These are phyloP conservation scores for Fonsecaea monophora DNA, from an alignment of 2,329 filamentous ascomycete species.

Conservation along the genomic window DNA sequence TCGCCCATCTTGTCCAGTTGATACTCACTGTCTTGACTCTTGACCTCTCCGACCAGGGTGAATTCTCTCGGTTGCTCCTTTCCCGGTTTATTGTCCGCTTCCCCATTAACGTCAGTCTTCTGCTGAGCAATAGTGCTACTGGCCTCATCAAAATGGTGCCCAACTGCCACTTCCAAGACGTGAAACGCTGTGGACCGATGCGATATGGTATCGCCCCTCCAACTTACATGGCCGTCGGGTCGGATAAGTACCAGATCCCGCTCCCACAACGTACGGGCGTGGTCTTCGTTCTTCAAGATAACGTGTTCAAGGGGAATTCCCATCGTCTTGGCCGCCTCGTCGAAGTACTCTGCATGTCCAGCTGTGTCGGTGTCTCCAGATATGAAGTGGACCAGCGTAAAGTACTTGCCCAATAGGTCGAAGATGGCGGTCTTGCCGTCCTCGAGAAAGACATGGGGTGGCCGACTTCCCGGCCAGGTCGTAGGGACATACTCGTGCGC, in stretches of 20 bases:
- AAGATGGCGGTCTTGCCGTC: constrained; percentile 40
- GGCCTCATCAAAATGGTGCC: neutral
- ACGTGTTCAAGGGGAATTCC: constrained; percentile 35
- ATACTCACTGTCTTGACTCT: constrained; percentile 9
- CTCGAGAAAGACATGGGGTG: constrained; percentile 44
- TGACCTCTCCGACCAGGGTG: neutral
- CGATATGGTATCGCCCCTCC: constrained; percentile 28
- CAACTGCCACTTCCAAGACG: constrained; percentile 1
- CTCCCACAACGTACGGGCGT: constrained; percentile 39
- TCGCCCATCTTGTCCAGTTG: constrained; percentile 11
- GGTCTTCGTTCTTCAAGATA: constrained; percentile 28
- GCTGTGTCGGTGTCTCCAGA: neutral
- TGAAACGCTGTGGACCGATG: neutral
- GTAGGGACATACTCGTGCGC: constrained; percentile 39
- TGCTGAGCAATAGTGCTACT: neutral
- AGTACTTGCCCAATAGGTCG: constrained; percentile 38
- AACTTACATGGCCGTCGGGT: constrained; percentile 42
- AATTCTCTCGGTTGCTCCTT: constrained; percentile 6
- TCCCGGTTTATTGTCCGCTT: neutral
- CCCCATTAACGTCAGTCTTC: neutral
- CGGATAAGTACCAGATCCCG: constrained; percentile 40
- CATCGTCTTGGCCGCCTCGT: constrained; percentile 12
- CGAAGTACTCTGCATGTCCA: constrained; percentile 9
- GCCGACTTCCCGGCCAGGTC: constrained; percentile 43
- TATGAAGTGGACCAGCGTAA: constrained; percentile 32